These are phyloP conservation scores for Biscogniauxia marginata DNA, from an alignment of 2,329 filamentous ascomycete species.

Conservation along the genomic window DNA sequence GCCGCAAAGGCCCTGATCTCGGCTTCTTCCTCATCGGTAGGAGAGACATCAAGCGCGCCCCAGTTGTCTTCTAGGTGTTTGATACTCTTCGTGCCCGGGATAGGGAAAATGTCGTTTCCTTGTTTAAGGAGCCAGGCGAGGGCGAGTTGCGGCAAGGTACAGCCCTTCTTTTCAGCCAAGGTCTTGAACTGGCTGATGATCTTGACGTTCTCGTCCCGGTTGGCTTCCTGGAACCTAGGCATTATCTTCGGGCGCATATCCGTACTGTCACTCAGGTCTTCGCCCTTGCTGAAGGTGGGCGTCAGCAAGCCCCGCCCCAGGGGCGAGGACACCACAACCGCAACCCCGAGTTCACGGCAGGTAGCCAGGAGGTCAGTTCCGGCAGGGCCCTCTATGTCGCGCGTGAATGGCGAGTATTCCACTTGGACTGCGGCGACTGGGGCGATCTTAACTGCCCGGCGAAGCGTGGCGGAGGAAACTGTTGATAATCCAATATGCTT, in stretches of 20 bases:
- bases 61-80: slow-evolving; percentile 36
- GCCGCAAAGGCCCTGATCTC: slow-evolving; percentile 21
- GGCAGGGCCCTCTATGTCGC: slow-evolving; percentile 44
- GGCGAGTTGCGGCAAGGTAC: slow-evolving; percentile 50
- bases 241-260: slow-evolving; percentile 32
- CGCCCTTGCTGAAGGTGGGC: slow-evolving; percentile 35
- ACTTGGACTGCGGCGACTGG: slow-evolving; percentile 52
- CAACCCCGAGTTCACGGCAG: slow-evolving; percentile 46
- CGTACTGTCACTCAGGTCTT: slow-evolving; percentile 34
- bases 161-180: slow-evolving; percentile 33
- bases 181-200: slow-evolving; percentile 26
- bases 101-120: slow-evolving; percentile 40
- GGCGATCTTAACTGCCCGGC: slow-evolving; percentile 46
- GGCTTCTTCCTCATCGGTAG: slow-evolving; percentile 23
- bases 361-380: slow-evolving; percentile 40
- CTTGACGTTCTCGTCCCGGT: slow-evolving; percentile 48
- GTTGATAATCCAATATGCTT: slow-evolving; percentile 50
- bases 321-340: slow-evolving; percentile 41
- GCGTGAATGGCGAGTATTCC: slow-evolving; percentile 48
- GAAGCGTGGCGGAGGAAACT: slow-evolving; percentile 46
- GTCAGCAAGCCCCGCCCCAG: slow-evolving; percentile 44
- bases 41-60: slow-evolving; percentile 16
- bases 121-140: slow-evolving; percentile 55
- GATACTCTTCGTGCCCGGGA: slow-evolving; percentile 38
- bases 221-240: slow-evolving; percentile 43